Evolutionary conservation across 148 eudicot species (phyloP).

Genomic region (Amaranthus palmeri): DNA sequence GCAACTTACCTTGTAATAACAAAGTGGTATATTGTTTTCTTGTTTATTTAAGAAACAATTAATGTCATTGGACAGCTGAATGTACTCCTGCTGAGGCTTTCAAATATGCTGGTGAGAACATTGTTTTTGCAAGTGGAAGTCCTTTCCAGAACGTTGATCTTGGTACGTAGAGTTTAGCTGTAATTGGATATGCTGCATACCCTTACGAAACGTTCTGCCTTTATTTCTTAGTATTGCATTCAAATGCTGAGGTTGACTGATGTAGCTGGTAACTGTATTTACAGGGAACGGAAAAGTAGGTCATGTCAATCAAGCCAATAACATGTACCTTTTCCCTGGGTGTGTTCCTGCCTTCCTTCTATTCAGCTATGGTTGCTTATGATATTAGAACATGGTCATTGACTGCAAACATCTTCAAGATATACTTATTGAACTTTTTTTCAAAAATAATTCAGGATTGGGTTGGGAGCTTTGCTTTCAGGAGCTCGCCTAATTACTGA

Average conservation of each 20-base stretch:
- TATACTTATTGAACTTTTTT: constrained; percentile 15
- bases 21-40: neutral
- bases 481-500: constrained; percentile 94
- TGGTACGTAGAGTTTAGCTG: constrained; percentile 35
- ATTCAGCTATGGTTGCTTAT: constrained; percentile 10
- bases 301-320: constrained; percentile 97
- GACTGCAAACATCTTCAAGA: constrained; percentile 4
- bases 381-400: neutral
- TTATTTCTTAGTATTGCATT: neutral
- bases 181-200: neutral
- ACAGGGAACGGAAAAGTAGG: constrained; percentile 92
- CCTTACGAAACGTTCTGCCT: neutral
- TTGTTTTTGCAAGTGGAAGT: constrained; percentile 96
- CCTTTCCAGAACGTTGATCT: constrained; percentile 88
- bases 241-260: constrained; percentile 11
- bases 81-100: constrained; percentile 94
- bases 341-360: constrained; percentile 34
- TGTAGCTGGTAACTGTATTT: constrained; percentile 4
- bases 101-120: constrained; percentile 87
- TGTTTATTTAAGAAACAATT: neutral
- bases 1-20: too few species aligned
- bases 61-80: constrained; percentile 56
- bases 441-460: constrained; percentile 58
- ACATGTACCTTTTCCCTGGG: constrained; percentile 99
- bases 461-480: constrained; percentile 84